Evolutionary conservation across 2,329 filamentous ascomycete species (phyloP).

Genomic region (Pseudopyrenochaeta lycopersici): DNA sequence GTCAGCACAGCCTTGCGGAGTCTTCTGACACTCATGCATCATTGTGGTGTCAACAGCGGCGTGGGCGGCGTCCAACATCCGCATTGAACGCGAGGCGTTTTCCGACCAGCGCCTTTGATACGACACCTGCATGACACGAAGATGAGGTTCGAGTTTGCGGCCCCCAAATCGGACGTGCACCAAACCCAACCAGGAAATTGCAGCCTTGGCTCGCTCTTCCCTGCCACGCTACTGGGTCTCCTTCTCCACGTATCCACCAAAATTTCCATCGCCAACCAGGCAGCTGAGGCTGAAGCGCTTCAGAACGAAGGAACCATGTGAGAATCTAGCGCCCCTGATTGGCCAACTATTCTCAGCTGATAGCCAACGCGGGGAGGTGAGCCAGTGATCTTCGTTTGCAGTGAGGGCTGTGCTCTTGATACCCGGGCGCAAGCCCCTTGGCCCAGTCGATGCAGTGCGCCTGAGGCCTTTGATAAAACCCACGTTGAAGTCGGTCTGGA

Average conservation of each 20-base stretch:
- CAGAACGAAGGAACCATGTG: slow-evolving; percentile 5
- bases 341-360: slow-evolving; percentile 8
- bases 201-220: slow-evolving; percentile 33
- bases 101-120: not conserved
- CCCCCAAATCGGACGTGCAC: slow-evolving; percentile 14
- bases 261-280: slow-evolving; percentile 4
- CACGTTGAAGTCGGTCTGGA: not conserved
- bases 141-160: slow-evolving; percentile 6
- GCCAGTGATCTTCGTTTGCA: slow-evolving; percentile 18
- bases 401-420: slow-evolving; percentile 29
- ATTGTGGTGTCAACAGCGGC: not conserved
- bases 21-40: not conserved
- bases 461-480: slow-evolving; percentile 19
- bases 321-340: slow-evolving; percentile 9
- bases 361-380: slow-evolving; percentile 2
- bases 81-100: not conserved
- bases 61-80: not conserved
- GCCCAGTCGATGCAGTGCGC: slow-evolving; percentile 20
- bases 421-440: slow-evolving; percentile 8
- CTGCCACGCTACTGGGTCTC: slow-evolving; percentile 20
- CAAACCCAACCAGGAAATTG: slow-evolving; percentile 18
- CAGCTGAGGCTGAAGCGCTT: slow-evolving; percentile 22
- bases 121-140: slow-evolving; percentile 20
- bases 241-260: slow-evolving; percentile 6
- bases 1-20: slow-evolving; percentile 24